Conservation (phyloP, 306 rosid species). For the Prunus salicina region DNA sequence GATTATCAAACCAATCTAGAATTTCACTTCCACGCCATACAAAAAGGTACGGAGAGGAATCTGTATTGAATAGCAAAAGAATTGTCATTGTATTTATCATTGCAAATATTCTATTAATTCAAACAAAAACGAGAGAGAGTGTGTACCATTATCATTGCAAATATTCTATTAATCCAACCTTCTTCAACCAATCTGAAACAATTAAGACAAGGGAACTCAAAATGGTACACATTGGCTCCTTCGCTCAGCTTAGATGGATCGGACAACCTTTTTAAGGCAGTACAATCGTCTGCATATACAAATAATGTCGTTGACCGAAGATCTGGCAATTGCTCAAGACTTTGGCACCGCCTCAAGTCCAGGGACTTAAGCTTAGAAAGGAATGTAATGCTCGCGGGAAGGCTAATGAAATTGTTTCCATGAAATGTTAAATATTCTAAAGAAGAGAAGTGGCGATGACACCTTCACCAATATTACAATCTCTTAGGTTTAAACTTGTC, state of each 20-base stretch:
- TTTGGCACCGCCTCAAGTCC: not conserved
- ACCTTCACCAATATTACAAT: conserved; percentile 7
- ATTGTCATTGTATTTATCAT: not conserved
- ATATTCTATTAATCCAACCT: not conserved
- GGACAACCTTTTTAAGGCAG: not conserved
- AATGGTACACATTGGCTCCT: not conserved
- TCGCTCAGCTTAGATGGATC: not conserved
- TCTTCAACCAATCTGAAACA: conserved; percentile 9
- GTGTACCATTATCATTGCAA: not conserved
- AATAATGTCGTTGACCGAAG: conserved; percentile 13
- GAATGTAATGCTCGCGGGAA: conserved; percentile 4
- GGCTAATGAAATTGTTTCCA: conserved; percentile 5
- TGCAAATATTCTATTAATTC: too few species aligned
- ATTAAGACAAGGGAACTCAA: not conserved
- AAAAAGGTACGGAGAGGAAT: not conserved
- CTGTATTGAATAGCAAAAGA: too few species aligned
- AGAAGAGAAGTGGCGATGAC: not conserved
- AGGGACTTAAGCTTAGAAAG: not conserved
- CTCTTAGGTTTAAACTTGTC: too few species aligned
- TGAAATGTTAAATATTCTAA: not conserved
- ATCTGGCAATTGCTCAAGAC: conserved; percentile 6
- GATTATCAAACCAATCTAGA: not conserved
- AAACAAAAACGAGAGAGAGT: too few species aligned
- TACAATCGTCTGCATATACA: too few species aligned
- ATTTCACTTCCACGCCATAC: conserved; percentile 4